Conservation (phyloP, 1,284 basidiomycete genomes). For the Trametes pubescens region DNA sequence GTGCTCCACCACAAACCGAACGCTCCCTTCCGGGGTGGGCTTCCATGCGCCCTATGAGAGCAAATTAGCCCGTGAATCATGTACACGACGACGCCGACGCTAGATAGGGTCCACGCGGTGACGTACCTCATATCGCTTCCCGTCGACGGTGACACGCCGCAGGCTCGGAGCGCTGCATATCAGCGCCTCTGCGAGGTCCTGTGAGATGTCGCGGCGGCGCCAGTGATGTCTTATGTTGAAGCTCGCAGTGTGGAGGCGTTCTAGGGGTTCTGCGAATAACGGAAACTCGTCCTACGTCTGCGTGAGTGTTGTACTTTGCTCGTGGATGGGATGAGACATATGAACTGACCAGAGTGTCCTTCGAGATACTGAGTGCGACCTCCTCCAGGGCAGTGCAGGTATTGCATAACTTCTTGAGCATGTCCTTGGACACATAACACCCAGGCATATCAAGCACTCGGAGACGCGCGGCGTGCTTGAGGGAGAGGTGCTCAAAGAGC, state of each 20-base stretch:
- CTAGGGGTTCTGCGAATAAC: neutral
- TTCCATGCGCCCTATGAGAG: constrained; percentile 19
- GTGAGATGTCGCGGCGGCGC: neutral
- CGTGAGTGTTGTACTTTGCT: neutral
- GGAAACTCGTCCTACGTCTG: neutral
- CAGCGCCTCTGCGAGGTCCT: neutral
- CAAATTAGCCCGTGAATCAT: neutral
- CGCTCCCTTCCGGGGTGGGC: neutral
- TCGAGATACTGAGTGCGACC: constrained; percentile 23
- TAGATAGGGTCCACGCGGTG: neutral
- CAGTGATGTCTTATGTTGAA: constrained; percentile 14
- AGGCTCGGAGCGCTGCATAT: constrained; percentile 2
- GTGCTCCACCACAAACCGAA: constrained; percentile 18
- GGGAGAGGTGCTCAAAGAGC: constrained; percentile 51
- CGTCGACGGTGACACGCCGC: constrained; percentile 20
- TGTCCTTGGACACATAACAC: constrained; percentile 44
- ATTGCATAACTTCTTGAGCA: constrained; percentile 32
- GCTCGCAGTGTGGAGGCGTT: constrained; percentile 4
- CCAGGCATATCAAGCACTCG: constrained; percentile 46
- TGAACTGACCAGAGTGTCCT: constrained; percentile 22
- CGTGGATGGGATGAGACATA: neutral
- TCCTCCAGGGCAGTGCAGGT: constrained; percentile 29
- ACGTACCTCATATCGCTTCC: constrained; percentile 25
- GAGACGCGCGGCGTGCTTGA: constrained; percentile 47
- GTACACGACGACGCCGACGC: neutral